phyloP scores from a whole-genome alignment of 176 grass and related monocot genomes.

The Aegilops tauschii region DNA sequence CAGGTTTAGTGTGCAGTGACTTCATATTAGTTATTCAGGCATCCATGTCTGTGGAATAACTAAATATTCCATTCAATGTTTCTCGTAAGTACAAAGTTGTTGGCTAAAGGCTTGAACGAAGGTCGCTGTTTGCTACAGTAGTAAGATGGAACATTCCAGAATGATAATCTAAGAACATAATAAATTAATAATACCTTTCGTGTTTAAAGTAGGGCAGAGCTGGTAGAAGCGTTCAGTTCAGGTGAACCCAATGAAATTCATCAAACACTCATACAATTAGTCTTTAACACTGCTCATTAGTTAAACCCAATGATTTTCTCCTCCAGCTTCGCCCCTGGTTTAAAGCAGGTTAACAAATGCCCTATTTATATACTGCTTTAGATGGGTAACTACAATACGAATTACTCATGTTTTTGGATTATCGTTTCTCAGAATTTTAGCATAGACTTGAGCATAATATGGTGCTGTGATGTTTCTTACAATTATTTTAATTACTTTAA shows the following conservation, averaged over 20 bases:
- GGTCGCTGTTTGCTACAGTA: background rate
- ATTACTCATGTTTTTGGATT: background rate
- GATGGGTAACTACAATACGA: background rate
- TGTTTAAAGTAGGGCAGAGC: background rate
- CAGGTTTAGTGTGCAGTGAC: background rate
- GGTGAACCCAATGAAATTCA: background rate
- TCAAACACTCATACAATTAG: background rate
- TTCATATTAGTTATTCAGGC: background rate
- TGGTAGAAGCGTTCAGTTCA: background rate
- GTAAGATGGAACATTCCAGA: slow-evolving; percentile 1
- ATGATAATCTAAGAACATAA: slow-evolving; percentile 9
- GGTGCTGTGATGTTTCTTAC: background rate
- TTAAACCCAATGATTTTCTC: background rate
- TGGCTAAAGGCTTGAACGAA: background rate
- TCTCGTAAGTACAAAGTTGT: background rate
- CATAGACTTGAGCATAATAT: background rate
- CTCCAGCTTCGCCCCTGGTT: background rate
- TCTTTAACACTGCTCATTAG: background rate
- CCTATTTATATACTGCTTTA: slow-evolving; percentile 10
- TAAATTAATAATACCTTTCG: background rate
- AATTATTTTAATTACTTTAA: background rate
- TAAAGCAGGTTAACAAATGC: slow-evolving; percentile 28
- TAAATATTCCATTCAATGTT: background rate
- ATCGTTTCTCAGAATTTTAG: slow-evolving; percentile 1
- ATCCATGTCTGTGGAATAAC: background rate